phyloP scores from a whole-genome alignment of 2,329 filamentous ascomycete species.

The Balansia obtecta region DNA sequence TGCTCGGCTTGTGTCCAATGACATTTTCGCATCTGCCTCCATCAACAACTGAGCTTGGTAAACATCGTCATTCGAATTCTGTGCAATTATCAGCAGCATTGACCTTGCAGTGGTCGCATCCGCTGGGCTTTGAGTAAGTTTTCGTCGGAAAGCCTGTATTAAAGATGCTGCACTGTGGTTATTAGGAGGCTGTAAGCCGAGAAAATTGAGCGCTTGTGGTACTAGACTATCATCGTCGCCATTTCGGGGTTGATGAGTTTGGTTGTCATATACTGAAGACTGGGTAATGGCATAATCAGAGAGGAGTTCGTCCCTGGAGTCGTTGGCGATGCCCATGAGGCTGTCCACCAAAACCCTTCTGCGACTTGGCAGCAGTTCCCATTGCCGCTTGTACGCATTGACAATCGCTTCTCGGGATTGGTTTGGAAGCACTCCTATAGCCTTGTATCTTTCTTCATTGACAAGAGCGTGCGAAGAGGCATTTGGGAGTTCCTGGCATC shows the following conservation, averaged over 20 bases:
- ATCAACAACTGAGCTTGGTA: slow-evolving; percentile 21
- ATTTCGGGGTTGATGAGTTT: slow-evolving; percentile 15
- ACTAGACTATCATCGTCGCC: slow-evolving; percentile 20
- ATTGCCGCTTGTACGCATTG: slow-evolving; percentile 28
- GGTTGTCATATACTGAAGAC: slow-evolving; percentile 27
- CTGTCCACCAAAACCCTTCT: slow-evolving; percentile 20
- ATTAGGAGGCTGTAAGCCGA: slow-evolving; percentile 23
- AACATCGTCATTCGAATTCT: slow-evolving; percentile 20
- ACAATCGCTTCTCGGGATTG: slow-evolving; percentile 22
- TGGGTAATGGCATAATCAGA: slow-evolving; percentile 26
- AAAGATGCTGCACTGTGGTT: slow-evolving; percentile 22
- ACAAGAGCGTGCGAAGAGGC: slow-evolving; percentile 16
- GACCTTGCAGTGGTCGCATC: slow-evolving; percentile 18
- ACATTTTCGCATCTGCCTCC: slow-evolving; percentile 24
- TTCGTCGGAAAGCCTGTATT: slow-evolving; percentile 22
- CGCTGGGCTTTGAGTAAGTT: slow-evolving; percentile 19
- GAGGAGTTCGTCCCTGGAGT: slow-evolving; percentile 21
- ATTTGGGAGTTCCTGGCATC: slow-evolving; percentile 18
- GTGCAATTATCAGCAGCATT: slow-evolving; percentile 23
- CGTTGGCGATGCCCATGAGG: slow-evolving; percentile 22
- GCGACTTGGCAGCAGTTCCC: slow-evolving; percentile 21
- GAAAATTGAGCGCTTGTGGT: slow-evolving; percentile 21
- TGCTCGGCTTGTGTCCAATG: slow-evolving; percentile 19
- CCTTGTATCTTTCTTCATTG: slow-evolving; percentile 20
- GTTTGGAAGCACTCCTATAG: slow-evolving; percentile 25